Conservation (phyloP, 78 protist species). For the Monocercomonoides exilis region DNA sequence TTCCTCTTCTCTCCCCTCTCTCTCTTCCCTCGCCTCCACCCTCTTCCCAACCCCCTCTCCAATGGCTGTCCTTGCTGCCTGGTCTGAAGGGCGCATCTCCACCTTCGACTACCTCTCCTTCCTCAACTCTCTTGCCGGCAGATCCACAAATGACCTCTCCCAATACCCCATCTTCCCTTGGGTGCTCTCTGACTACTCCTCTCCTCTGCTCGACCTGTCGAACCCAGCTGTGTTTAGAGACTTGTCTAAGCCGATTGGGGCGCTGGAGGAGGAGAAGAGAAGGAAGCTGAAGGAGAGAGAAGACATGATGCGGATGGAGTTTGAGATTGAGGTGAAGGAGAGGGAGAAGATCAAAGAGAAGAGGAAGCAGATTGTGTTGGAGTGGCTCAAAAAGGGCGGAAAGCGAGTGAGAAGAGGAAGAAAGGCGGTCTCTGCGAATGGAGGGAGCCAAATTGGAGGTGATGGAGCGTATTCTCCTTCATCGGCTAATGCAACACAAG, state of each 20-base stretch:
- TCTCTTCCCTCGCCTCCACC: neutral
- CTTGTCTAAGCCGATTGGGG: conserved; percentile 86
- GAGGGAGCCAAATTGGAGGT: neutral
- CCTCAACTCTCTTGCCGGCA: conserved; percentile 82
- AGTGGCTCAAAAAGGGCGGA: neutral
- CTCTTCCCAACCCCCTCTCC: neutral
- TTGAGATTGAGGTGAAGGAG: too few relatives aligned
- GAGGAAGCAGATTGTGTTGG: neutral
- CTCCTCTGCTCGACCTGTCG: conserved; percentile 51
- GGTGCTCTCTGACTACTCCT: conserved; percentile 66
- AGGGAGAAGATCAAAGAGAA: neutral
- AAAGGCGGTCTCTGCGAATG: neutral
- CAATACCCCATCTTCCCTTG: conserved; percentile 86
- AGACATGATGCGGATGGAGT: too few relatives aligned
- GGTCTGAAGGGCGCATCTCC: conserved; percentile 19
- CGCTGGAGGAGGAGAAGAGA: too few relatives aligned
- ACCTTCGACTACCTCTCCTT: conserved; percentile 79
- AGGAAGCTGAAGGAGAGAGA: too few relatives aligned
- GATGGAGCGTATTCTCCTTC: neutral
- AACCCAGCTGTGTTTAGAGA: conserved; percentile 70
- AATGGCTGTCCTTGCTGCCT: neutral
- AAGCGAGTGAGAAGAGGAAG: neutral
- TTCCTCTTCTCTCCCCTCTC: neutral
- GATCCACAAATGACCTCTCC: conserved; percentile 78
- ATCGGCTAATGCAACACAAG: neutral